These are phyloP conservation scores for Penicillium longicatenatum DNA, from an alignment of 495 filamentous ascomycete genomes.

Conservation along the genomic window DNA sequence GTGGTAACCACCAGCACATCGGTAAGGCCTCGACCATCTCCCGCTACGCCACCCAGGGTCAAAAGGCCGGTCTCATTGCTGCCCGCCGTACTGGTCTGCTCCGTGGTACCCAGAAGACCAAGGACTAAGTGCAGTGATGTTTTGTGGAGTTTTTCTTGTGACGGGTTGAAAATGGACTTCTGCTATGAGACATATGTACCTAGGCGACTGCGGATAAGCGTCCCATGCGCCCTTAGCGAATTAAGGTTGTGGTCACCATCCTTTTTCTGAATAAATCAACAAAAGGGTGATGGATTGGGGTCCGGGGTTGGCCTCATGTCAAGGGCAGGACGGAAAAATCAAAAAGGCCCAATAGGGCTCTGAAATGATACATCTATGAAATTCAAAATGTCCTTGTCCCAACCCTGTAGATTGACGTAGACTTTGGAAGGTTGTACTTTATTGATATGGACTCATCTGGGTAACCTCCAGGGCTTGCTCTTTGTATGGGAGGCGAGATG, in stretches of 20 bases:
- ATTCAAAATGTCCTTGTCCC: conserved; percentile 19
- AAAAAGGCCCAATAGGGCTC: conserved; percentile 29
- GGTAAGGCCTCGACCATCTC: conserved; percentile 99
- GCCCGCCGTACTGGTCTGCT: conserved; percentile 98
- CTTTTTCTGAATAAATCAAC: conserved; percentile 36
- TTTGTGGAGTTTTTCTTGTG: conserved; percentile 50
- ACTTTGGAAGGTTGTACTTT: neutral
- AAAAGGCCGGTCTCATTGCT: conserved; percentile 99
- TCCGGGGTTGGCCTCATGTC: conserved; percentile 30
- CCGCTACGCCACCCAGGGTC: conserved; percentile 93
- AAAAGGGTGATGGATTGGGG: conserved; percentile 34
- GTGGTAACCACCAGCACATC: conserved; percentile 99
- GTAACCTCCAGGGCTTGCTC: too few species aligned
- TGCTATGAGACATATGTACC: conserved; percentile 55
- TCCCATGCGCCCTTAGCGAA: conserved; percentile 49
- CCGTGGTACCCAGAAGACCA: conserved; percentile 98
- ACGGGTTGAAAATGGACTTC: conserved; percentile 54
- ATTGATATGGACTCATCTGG: neutral
- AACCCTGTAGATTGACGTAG: conserved; percentile 13
- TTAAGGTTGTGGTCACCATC: conserved; percentile 50
- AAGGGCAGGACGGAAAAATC: conserved; percentile 34
- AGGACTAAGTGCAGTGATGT: conserved; percentile 63
- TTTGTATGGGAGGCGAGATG: too few species aligned
- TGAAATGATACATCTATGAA: conserved; percentile 38
- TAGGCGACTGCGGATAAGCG: conserved; percentile 51